phyloP scores from a whole-genome alignment of 192 early-diverging fungal genomes.

The Entomortierella chlamydospora region DNA sequence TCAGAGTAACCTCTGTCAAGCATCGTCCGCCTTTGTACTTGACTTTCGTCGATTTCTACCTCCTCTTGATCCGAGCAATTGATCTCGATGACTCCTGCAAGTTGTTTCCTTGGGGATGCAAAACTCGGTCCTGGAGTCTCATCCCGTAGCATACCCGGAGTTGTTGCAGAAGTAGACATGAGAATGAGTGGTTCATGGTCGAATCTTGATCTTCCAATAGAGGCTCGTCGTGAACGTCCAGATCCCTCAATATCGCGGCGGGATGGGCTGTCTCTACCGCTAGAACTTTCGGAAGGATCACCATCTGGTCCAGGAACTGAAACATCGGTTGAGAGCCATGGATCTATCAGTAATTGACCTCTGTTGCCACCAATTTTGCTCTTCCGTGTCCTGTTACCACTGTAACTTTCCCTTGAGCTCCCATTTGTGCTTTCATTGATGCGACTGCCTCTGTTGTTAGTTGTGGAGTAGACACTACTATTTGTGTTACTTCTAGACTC shows the following conservation, averaged over 20 bases:
- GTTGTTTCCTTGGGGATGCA: constrained; percentile 16
- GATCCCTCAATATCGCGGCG: background rate
- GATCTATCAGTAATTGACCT: constrained; percentile 32
- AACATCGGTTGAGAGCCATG: constrained; percentile 31
- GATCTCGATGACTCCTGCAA: constrained; percentile 7
- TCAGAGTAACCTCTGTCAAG: background rate
- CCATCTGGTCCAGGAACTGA: background rate
- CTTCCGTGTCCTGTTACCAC: background rate
- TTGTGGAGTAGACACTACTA: background rate
- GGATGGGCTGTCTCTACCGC: background rate
- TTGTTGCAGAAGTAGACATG: constrained; percentile 20
- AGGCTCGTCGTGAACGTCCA: background rate
- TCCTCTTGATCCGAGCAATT: constrained; percentile 30
- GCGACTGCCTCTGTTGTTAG: background rate
- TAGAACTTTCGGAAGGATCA: background rate
- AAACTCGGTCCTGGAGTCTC: constrained; percentile 13
- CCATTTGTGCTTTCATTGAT: background rate
- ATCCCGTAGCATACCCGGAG: background rate
- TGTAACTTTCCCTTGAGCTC: background rate
- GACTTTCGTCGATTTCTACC: constrained; percentile 1
- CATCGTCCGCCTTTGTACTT: background rate
- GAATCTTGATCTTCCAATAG: constrained; percentile 5
- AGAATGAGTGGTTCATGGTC: constrained; percentile 24
- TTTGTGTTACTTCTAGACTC: background rate
- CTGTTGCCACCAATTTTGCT: constrained; percentile 43